Percentiles rank a stretch among this genome's conserved stretches.
These are phyloP conservation scores for Boletellus sp. DNA, from an alignment of 768 basidiomycete genomes.

Conservation along the genomic window DNA sequence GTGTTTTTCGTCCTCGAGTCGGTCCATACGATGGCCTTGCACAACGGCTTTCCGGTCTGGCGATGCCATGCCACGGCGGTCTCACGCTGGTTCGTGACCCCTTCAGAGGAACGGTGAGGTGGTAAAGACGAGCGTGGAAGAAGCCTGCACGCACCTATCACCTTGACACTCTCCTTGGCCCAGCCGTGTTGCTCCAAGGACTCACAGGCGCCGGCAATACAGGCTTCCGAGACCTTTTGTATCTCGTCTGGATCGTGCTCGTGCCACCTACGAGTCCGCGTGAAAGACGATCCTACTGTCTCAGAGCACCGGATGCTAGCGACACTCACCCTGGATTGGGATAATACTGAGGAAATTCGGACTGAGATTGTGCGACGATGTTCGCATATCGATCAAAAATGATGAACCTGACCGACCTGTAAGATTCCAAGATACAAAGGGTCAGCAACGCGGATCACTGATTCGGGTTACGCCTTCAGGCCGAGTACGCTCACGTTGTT, in stretches of 20 bases:
- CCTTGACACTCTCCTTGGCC: slow-evolving; percentile 78
- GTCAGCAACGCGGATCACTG: background rate
- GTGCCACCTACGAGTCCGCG: slow-evolving; percentile 66
- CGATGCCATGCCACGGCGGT: slow-evolving; percentile 93
- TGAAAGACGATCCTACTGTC: background rate
- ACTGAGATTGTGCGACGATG: slow-evolving; percentile 84
- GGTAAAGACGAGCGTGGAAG: background rate
- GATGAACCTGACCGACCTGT: slow-evolving; percentile 87
- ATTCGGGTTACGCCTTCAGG: background rate
- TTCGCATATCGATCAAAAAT: slow-evolving; percentile 85
- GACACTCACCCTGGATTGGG: slow-evolving; percentile 78
- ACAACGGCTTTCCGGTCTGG: slow-evolving; percentile 83
- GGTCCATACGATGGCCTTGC: slow-evolving; percentile 92
- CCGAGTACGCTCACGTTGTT: slow-evolving; percentile 66
- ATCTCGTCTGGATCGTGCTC: slow-evolving; percentile 90
- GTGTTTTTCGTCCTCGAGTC: slow-evolving; percentile 88
- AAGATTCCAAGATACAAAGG: background rate
- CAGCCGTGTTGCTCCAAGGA: slow-evolving; percentile 74
- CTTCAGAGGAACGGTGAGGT: slow-evolving; percentile 23
- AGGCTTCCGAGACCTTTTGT: slow-evolving; percentile 64
- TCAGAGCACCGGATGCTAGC: background rate
- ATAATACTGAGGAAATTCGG: slow-evolving; percentile 93
- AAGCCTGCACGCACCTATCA: slow-evolving; percentile 64
- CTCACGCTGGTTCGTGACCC: slow-evolving; percentile 98
- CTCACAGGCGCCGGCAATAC: slow-evolving; percentile 69